A percentile compares a stretch with the other conserved stretches of the same genome.
These are phyloP conservation scores for Strombidium stylifer DNA, from an alignment of 73 alveolate genomes.

Conservation along the genomic window DNA sequence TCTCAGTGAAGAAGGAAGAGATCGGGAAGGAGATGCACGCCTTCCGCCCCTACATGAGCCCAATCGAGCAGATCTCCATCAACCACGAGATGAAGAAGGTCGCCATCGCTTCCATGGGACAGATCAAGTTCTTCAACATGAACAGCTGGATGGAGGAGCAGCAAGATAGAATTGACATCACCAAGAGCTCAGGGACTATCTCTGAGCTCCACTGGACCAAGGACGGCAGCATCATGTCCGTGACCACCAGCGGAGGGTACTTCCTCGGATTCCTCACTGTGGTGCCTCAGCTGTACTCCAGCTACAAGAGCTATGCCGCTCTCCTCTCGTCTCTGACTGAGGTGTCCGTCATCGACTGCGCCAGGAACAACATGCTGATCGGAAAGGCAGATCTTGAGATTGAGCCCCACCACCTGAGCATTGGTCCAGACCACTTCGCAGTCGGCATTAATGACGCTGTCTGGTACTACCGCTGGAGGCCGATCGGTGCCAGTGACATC, in stretches of 20 bases:
- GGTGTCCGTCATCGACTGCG: conserved; percentile 54
- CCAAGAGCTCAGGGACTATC: conserved; percentile 78
- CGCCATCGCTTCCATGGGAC: conserved; percentile 93
- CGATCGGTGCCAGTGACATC: conserved; percentile 23
- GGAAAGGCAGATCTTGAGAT: conserved; percentile 58
- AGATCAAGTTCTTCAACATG: conserved; percentile 72
- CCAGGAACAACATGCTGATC: conserved; percentile 47
- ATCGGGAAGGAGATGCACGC: conserved; percentile 82
- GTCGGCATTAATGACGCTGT: conserved; percentile 84
- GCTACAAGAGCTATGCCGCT: conserved; percentile 63
- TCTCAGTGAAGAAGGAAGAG: conserved; percentile 80
- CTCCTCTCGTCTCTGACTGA: conserved; percentile 74
- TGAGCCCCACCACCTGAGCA: conserved; percentile 64
- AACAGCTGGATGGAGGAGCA: conserved; percentile 79
- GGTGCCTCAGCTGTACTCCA: conserved; percentile 68
- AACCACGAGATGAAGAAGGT: conserved; percentile 76
- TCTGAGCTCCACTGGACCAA: conserved; percentile 88
- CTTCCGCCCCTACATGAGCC: conserved; percentile 65
- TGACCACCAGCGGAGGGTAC: conserved; percentile 82
- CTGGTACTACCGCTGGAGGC: conserved; percentile 83
- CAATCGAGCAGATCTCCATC: conserved; percentile 83
- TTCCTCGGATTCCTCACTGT: conserved; percentile 78
- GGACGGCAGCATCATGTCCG: conserved; percentile 93
- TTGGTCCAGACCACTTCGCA: conserved; percentile 84
- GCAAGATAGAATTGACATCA: conserved; percentile 68